These are phyloP conservation scores for Blepharisma stoltei DNA, from an alignment of 73 alveolate species.

Conservation along the genomic window DNA sequence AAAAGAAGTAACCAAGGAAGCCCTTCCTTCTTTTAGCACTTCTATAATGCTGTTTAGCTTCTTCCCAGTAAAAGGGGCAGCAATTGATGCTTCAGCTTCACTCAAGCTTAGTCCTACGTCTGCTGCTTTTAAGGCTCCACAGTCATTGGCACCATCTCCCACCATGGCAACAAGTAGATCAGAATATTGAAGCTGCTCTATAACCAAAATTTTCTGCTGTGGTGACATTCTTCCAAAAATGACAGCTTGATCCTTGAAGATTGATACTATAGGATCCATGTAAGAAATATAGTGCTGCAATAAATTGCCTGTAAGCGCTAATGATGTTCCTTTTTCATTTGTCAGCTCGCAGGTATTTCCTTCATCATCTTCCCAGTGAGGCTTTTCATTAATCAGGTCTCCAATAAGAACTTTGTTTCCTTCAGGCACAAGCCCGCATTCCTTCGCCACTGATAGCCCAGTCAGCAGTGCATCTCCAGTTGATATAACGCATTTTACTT, in stretches of 20 bases:
- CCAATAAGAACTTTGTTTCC: slow-evolving; percentile 53
- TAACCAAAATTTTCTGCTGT: slow-evolving; percentile 88
- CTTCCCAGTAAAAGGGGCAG: slow-evolving; percentile 97
- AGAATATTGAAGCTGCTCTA: slow-evolving; percentile 60
- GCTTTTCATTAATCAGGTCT: slow-evolving; percentile 37
- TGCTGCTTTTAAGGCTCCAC: slow-evolving; percentile 95
- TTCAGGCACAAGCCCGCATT: slow-evolving; percentile 61
- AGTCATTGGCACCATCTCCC: slow-evolving; percentile 99
- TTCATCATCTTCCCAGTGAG: slow-evolving; percentile 50
- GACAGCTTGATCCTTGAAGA: slow-evolving; percentile 53
- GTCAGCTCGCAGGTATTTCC: neutral
- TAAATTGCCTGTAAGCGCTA: slow-evolving; percentile 32
- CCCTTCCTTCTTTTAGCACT: slow-evolving; percentile 94
- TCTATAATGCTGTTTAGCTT: slow-evolving; percentile 77
- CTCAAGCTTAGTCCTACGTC: slow-evolving; percentile 89
- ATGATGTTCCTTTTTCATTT: neutral
- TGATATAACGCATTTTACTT: slow-evolving; percentile 62
- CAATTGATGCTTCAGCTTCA: slow-evolving; percentile 97
- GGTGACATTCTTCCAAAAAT: slow-evolving; percentile 98
- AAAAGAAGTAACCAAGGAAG: slow-evolving; percentile 89
- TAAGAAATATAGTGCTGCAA: slow-evolving; percentile 10
- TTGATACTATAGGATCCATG: neutral
- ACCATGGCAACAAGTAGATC: slow-evolving; percentile 88
- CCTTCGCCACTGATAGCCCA: slow-evolving; percentile 89
- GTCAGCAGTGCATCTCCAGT: slow-evolving; percentile 96